Base-by-base conservation (phyloP, 352 stramenopile species). In the Plasmopara halstedii region DNA sequence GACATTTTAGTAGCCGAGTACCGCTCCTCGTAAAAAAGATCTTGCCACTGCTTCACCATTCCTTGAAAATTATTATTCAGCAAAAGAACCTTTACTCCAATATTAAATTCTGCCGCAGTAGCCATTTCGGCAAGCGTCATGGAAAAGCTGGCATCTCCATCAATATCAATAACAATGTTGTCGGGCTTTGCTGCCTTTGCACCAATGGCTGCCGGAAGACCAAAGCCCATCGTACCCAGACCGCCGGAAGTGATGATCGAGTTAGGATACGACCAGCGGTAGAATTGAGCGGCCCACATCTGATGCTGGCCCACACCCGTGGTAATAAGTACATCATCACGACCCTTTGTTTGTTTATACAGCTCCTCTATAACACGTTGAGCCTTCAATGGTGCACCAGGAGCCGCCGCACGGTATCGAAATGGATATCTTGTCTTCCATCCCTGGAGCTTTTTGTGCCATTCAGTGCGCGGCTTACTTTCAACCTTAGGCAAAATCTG, bases 1-100 rank as follows among this genome's bases (percentile, higher is more conserved):
- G 83, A 89, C 85, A 96, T 94, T 43, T 73, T 58, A 15, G 85
- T 95, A 20, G 67, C 68, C 43, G 86, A 94, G 66, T 97, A 97
- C 27, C 92, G 85, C 63, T 97, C 79, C 35, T 97, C 84, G 69
- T 98, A 97, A 62, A 98, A 98, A 49, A 98, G 73, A 50, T 95
- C 84, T 66, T 98, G 92, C 94, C 94, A 98, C 65, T 98, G 94
- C 75, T 98, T 96, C 43, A 98, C 94, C 94, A 98, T 98, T 61
- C 95, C 95, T 74, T 98, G 94, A 57, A 90, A 94, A 59, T 97
- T 80, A 63, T 98, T 98, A 63, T 98, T 96, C 21, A 98, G 68
- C 53, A 98, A 74, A 41, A 98, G 64, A 46, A 98, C 85, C 67
- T 98, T 98, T 17, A 98, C 84, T 20, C 81, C 82, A 25, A 98